Evolutionary conservation across 352 stramenopile genomes (phyloP), one percentile per base, ranked within the genome.

Genomic region (Globisporangium abappressorium): DNA sequence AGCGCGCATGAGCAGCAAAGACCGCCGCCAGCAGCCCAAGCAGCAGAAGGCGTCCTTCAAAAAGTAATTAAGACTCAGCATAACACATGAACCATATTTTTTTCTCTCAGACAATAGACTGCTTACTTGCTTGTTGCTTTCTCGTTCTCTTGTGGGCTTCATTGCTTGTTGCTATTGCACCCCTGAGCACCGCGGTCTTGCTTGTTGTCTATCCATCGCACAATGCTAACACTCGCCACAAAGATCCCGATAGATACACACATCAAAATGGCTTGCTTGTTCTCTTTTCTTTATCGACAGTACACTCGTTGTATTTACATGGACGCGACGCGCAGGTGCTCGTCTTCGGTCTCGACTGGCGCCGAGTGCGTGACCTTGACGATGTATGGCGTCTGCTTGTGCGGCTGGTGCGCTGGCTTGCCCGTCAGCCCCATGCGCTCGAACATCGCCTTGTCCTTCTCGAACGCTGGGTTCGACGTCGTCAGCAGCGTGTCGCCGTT

Each of bases 401-500:
- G 93, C 67, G 73, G 84, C 65, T 93, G 90, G 81, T 99, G 96
- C n/a, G 97, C 94, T 20, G 95, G 94, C 84, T 99, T 99, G 63
- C 96, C 96, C 18, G 85, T 82, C 57, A 99, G 92, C 15, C 97
- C 97, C 69, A 99, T 91, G 76, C 96, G 97, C 36, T 91, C 69
- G 65, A 99, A 99, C 69, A 99, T 85, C 38, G 76, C 73, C 72
- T 94, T 90, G 82, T 99, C 97, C 68, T 96, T 91, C 73, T 98
- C 93, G 73, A 99, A 98, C 68, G 94, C 95, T 24, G 95, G 95
- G 84, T 99, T 99, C 65, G 89, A 77, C 20, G 97, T 99, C 34
- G 97, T 99, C 47, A 99, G 81, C 53, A 99, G 84, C 77, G 95
- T 98, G 81, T 99, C 97, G 36, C 97, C 97, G 78, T 98, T 99